Conservation (phyloP, 352 stramenopile species). For the Phytophthora colocasiae region DNA sequence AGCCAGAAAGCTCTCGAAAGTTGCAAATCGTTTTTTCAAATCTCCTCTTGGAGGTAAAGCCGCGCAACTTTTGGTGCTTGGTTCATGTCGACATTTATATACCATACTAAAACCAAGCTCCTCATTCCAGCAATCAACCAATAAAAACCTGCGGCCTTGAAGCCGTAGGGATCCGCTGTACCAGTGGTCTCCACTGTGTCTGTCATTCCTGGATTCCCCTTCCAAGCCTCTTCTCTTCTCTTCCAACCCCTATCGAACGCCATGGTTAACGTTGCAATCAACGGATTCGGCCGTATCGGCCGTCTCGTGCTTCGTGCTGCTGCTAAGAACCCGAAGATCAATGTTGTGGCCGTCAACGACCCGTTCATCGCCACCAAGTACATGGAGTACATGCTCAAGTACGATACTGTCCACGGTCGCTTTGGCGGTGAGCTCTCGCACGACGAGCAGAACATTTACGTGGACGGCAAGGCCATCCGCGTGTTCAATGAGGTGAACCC, state of each 20-base stretch:
- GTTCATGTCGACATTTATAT: slow-evolving; percentile 17
- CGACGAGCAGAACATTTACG: slow-evolving; percentile 87
- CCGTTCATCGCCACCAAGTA: slow-evolving; percentile 97
- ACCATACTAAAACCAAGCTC: slow-evolving; percentile 9
- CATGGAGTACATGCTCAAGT: slow-evolving; percentile 96
- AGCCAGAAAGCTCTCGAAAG: neutral
- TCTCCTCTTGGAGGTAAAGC: slow-evolving; percentile 23
- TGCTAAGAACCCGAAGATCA: slow-evolving; percentile 85
- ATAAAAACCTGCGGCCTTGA: slow-evolving; percentile 26
- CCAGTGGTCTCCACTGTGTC: slow-evolving; percentile 14
- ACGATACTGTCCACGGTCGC: slow-evolving; percentile 93
- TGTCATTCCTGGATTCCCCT: slow-evolving; percentile 55
- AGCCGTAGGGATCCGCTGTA: slow-evolving; percentile 6
- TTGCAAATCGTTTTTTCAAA: slow-evolving; percentile 31
- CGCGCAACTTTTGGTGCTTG: slow-evolving; percentile 20
- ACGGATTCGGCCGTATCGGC: slow-evolving; percentile 62
- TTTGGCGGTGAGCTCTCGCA: slow-evolving; percentile 45
- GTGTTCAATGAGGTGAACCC: slow-evolving; percentile 96
- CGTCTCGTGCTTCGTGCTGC: slow-evolving; percentile 53
- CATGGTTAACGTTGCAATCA: slow-evolving; percentile 95
- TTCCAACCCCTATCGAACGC: neutral
- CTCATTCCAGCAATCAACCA: slow-evolving; percentile 14
- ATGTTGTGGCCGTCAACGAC: slow-evolving; percentile 95
- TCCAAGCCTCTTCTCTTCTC: slow-evolving; percentile 28
- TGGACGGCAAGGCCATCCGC: slow-evolving; percentile 94